Conservation (phyloP, 106 monocot species). For the Dendrobium catenatum region DNA sequence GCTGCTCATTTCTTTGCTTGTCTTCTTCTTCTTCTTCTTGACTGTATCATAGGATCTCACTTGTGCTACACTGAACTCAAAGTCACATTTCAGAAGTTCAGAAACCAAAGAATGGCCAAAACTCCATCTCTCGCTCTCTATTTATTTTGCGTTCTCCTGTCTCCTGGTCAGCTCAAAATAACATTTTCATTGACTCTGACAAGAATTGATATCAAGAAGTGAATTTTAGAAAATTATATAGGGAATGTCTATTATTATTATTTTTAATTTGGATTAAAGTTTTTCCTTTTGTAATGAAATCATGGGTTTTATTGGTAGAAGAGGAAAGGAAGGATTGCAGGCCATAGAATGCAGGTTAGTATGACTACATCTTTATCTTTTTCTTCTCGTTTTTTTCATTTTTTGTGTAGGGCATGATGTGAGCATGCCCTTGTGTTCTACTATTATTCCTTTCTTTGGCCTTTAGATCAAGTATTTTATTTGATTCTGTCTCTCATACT, state of each 20-base stretch:
- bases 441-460: slow-evolving; percentile 23
- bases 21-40: slow-evolving; percentile 11
- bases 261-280: not conserved
- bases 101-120: not conserved
- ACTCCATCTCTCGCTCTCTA: not conserved
- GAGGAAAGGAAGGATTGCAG: not conserved
- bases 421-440: slow-evolving; percentile 4
- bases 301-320: slow-evolving; percentile 19
- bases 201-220: not conserved
- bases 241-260: not conserved
- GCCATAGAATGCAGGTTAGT: slow-evolving; percentile 6
- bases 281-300: not conserved
- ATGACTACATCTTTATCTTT: slow-evolving; percentile 33
- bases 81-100: not conserved
- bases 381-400: slow-evolving; percentile 13
- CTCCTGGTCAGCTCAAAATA: slow-evolving; percentile 9
- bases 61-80: not conserved
- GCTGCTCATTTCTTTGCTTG: slow-evolving; percentile 18
- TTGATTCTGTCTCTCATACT: slow-evolving; percentile 15
- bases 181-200: slow-evolving; percentile 16
- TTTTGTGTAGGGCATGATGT: slow-evolving; percentile 16
- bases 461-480: slow-evolving; percentile 7
- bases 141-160: slow-evolving; percentile 7
- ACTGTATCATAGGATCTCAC: slow-evolving; percentile 7
- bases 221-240: not conserved